A percentile compares a stretch with the other conserved stretches of the same genome.
phyloP scores from a whole-genome alignment of 148 eudicot species.

The Camellia sinensis region DNA sequence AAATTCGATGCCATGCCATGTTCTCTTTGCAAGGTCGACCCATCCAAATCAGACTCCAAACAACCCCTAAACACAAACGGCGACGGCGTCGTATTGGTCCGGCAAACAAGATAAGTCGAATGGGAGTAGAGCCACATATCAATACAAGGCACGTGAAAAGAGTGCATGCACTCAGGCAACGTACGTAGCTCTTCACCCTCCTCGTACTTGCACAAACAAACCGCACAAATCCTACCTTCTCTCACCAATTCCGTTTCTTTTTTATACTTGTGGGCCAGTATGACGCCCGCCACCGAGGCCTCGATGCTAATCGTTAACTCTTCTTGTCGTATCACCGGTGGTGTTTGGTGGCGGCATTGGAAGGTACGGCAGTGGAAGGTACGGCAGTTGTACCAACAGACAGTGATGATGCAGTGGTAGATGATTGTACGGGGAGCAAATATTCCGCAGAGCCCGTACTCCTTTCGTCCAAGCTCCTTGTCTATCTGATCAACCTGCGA shows the following conservation, averaged over 20 bases:
- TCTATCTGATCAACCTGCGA: too few relatives aligned
- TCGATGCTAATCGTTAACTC: not conserved
- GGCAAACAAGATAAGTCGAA: slow-evolving; percentile 22
- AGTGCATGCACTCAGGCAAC: slow-evolving; percentile 22
- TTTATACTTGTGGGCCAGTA: slow-evolving; percentile 24
- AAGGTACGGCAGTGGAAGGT: too few relatives aligned
- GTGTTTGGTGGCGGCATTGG: not conserved
- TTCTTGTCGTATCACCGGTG: not conserved
- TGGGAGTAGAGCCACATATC: slow-evolving; percentile 36
- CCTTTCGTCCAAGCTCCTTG: too few relatives aligned
- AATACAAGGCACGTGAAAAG: slow-evolving; percentile 27
- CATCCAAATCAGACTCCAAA: too few relatives aligned
- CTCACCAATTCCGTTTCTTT: slow-evolving; percentile 5
- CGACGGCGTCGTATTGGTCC: not conserved
- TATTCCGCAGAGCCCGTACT: too few relatives aligned
- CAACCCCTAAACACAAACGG: too few relatives aligned
- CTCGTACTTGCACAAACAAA: slow-evolving; percentile 24
- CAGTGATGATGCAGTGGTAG: too few relatives aligned
- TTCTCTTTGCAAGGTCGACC: too few relatives aligned
- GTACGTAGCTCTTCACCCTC: slow-evolving; percentile 25
- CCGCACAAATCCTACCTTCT: slow-evolving; percentile 19
- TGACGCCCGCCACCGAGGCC: slow-evolving; percentile 12
- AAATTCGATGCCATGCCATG: too few relatives aligned
- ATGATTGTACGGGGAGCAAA: too few relatives aligned
- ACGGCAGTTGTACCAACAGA: too few relatives aligned